A percentile compares a stretch with the other conserved stretches of the same genome.
These are phyloP conservation scores for Colletotrichum neosansevieriae DNA, from an alignment of 2,329 filamentous ascomycete species.

Conservation along the genomic window DNA sequence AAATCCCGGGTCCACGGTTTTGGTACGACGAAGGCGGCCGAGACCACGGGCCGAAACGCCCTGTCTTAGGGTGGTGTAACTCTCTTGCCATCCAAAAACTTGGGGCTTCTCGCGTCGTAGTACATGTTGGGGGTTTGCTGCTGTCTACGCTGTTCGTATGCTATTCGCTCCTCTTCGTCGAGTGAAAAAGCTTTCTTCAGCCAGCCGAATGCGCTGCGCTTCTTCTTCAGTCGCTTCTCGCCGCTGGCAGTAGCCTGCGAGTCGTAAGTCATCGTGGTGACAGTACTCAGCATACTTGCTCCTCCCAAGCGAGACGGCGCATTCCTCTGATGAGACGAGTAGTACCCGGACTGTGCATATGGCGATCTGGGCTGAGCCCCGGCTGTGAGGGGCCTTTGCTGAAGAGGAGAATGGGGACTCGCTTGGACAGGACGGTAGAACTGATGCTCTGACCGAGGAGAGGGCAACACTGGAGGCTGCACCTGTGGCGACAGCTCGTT, in stretches of 20 bases:
- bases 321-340: conserved; percentile 58
- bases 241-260: conserved; percentile 48
- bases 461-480: conserved; percentile 56
- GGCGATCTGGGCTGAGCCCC: conserved; percentile 48
- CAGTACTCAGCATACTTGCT: conserved; percentile 69
- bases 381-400: conserved; percentile 69
- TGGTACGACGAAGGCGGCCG: background rate
- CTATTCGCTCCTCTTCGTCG: conserved; percentile 71
- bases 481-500: conserved; percentile 53
- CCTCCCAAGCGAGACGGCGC: conserved; percentile 65
- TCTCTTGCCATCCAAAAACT: conserved; percentile 68
- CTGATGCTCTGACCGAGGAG: conserved; percentile 66
- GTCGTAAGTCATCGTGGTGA: conserved; percentile 60
- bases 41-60: too few species aligned
- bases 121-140: conserved; percentile 60
- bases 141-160: conserved; percentile 68
- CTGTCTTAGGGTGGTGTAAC: conserved; percentile 44
- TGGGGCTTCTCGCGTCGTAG: conserved; percentile 62
- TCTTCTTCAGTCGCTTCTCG: conserved; percentile 69
- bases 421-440: conserved; percentile 73
- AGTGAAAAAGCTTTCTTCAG: conserved; percentile 75
- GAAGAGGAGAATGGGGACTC: conserved; percentile 72
- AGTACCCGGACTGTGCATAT: conserved; percentile 46
- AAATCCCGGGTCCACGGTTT: too few species aligned
- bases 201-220: conserved; percentile 76